A percentile compares a stretch with the other conserved stretches of the same genome.
Evolutionary conservation across 495 filamentous ascomycete genomes (phyloP).

Genomic region (Annulohypoxylon moriforme): DNA sequence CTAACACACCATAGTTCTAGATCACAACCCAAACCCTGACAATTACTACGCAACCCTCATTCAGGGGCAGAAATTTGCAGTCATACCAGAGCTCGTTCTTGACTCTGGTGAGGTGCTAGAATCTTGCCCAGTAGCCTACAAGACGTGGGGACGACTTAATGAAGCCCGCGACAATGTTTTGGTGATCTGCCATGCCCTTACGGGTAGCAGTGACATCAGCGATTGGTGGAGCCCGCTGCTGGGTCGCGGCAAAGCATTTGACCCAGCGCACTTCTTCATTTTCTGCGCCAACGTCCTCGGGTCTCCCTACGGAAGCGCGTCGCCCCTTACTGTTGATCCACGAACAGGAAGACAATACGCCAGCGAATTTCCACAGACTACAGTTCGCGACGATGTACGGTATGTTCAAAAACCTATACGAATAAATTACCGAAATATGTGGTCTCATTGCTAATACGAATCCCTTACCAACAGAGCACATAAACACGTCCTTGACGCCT

Average conservation of each 20-base stretch:
- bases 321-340: conserved; percentile 46
- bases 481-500: conserved; percentile 50
- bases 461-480: conserved; percentile 48
- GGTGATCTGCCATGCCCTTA: conserved; percentile 55
- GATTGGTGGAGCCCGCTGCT: conserved; percentile 54
- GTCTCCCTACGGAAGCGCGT: conserved; percentile 52
- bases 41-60: conserved; percentile 51
- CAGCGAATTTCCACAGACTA: conserved; percentile 52
- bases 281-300: conserved; percentile 54
- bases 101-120: conserved; percentile 51
- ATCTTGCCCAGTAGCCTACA: conserved; percentile 52
- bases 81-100: conserved; percentile 48
- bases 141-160: conserved; percentile 53
- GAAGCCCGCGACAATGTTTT: conserved; percentile 48
- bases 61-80: conserved; percentile 48
- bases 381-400: conserved; percentile 55
- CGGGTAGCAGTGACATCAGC: conserved; percentile 51
- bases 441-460: conserved; percentile 3
- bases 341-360: conserved; percentile 49
- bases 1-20: conserved; percentile 40
- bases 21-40: conserved; percentile 39
- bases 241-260: conserved; percentile 50
- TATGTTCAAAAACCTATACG: conserved; percentile 24
- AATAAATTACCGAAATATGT: background rate
- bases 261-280: conserved; percentile 52